Evolutionary conservation across 1,139 yeast species (phyloP), one percentile per base, ranked within the genome.

Genomic region (Sporopachydermia cereana): DNA sequence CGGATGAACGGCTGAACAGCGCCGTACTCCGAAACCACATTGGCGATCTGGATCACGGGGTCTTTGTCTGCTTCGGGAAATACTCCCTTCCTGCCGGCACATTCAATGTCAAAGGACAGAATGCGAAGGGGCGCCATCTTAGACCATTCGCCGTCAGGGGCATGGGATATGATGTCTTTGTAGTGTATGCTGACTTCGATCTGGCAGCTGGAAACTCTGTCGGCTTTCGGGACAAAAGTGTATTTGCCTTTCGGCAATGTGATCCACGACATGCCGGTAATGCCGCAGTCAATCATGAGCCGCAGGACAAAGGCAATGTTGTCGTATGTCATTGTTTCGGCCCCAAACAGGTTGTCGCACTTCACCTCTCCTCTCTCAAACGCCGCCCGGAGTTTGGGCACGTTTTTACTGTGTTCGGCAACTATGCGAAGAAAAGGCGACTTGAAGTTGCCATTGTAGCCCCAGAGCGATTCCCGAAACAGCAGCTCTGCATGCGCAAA

Each of bases 261-360:
- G 41, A 93, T 71, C 99, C 99, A 93, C 23, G 95, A 84, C 98
- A 93, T 91, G 43, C 99, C 99, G 0, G 91, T 84, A 49, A 84
- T 81, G 45, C 81, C 76, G 61, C 95, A 81, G 63, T 93, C 99
- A 45, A 91, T 78, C 95, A 93, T 88, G 60, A 89, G 69, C 53
- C 98, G 71, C 50, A 93, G 63, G 43, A 86, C 71, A 60, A 83
- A 93, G 48, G 88, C 86, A 51, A 93, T 78, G 58, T 91, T 93
- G 61, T 93, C 99, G 59, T 81, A 93, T 0, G 96, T 77, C 52
- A 82, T 78, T 41, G 76, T 68, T n/a, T 70, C 74, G 1, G 72
- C 65, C 20, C 76, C 74, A 60, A 83, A 82, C 46, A 76, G 63
- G 44, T 71, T 74, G 45, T 79, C 78, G 58, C 72, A 84, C 27